Conservation (phyloP, 805 yeast species). For the Nakazawaea laoshanensis region DNA sequence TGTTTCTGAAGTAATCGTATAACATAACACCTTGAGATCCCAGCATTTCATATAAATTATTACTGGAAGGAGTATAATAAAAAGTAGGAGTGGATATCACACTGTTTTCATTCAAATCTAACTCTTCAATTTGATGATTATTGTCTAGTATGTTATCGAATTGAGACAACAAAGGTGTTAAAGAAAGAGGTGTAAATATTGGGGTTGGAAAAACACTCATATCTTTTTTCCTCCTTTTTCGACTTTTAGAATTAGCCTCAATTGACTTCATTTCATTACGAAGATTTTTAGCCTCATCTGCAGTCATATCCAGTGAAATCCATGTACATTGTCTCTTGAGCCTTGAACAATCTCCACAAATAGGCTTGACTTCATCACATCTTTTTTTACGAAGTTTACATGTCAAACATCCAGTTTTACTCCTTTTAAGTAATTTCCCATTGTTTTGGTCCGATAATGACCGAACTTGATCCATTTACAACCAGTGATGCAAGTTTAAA, state of each 20-base stretch:
- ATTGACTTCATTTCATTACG: constrained; percentile 27
- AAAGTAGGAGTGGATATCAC: background rate
- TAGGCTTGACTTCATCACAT: constrained; percentile 42
- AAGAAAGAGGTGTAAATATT: constrained; percentile 11
- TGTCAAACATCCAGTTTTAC: constrained; percentile 58
- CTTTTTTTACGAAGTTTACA: constrained; percentile 60
- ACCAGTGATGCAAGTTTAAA: too few species aligned
- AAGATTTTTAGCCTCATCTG: constrained; percentile 26
- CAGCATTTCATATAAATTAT: constrained; percentile 19
- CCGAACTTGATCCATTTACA: too few species aligned
- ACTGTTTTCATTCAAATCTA: background rate
- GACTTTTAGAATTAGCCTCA: constrained; percentile 31
- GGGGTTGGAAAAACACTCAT: background rate
- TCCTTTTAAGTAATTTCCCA: constrained; percentile 22
- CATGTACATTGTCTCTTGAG: constrained; percentile 39
- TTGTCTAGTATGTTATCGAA: constrained; percentile 5
- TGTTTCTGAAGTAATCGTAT: constrained; percentile 41
- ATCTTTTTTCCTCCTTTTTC: constrained; percentile 25
- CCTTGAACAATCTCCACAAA: constrained; percentile 41
- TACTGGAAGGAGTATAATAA: constrained; percentile 20
- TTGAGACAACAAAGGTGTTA: constrained; percentile 16
- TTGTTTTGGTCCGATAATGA: too few species aligned
- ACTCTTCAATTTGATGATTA: background rate
- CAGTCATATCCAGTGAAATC: constrained; percentile 35
- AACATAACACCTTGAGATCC: constrained; percentile 27